These are phyloP conservation scores for Syzygium aqueum DNA, from an alignment of 345 rosid species.

Conservation along the genomic window DNA sequence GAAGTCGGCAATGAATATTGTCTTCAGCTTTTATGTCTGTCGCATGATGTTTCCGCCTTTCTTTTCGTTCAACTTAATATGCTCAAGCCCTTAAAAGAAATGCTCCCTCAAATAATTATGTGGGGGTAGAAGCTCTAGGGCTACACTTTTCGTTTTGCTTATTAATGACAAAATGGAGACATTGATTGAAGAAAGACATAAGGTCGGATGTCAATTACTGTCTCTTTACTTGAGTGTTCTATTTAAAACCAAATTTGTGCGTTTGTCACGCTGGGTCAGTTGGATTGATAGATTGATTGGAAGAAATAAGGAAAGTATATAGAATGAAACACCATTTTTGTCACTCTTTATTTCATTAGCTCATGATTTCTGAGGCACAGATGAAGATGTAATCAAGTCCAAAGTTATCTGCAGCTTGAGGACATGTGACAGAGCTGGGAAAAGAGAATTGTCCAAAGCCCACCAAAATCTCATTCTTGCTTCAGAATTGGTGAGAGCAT, in stretches of 20 bases:
- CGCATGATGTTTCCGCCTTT: neutral
- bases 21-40: neutral
- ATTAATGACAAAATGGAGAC: neutral
- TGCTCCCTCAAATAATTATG: neutral
- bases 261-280: too few relatives aligned
- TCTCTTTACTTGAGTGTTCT: slow-evolving; percentile 33
- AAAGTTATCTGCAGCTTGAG: neutral
- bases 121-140: slow-evolving; percentile 19
- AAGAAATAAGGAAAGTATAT: too few relatives aligned
- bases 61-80: neutral
- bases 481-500: too few relatives aligned
- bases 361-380: neutral
- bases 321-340: too few relatives aligned
- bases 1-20: neutral
- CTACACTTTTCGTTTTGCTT: slow-evolving; percentile 45
- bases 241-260: too few relatives aligned
- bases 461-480: neutral
- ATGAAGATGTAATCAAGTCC: neutral
- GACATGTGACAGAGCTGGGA: neutral
- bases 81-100: neutral
- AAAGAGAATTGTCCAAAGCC: neutral
- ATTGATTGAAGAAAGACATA: too few relatives aligned
- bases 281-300: too few relatives aligned
- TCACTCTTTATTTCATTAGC: neutral
- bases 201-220: slow-evolving; percentile 58